Percentiles rank a stretch among this genome's conserved stretches.
phyloP scores from a whole-genome alignment of 225 moss, liverwort and hornwort genomes.

The Thuidium tamariscinum region DNA sequence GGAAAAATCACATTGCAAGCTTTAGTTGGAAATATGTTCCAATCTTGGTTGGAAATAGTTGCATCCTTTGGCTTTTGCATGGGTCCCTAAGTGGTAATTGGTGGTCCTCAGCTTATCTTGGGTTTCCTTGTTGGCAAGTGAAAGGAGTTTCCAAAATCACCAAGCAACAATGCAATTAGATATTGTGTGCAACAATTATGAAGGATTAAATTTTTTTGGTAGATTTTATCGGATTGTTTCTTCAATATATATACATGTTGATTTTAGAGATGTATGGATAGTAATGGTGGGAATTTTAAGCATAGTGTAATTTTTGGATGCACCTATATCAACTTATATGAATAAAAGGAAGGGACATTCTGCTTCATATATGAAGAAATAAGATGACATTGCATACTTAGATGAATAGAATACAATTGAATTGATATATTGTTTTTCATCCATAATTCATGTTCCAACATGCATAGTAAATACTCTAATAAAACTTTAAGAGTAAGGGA shows the following conservation, averaged over 20 bases:
- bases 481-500: neutral
- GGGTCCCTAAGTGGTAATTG: no score
- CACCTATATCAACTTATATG: neutral
- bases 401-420: neutral
- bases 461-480: rapidly evolving
- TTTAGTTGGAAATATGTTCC: no score
- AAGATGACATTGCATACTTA: neutral
- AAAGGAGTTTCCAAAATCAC: neutral
- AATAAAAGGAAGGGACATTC: neutral
- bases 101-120: neutral
- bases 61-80: no score
- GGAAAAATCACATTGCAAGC: no score
- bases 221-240: neutral
- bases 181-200: neutral
- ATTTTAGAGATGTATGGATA: rapidly evolving
- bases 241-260: rapidly evolving
- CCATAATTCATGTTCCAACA: no score
- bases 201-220: neutral
- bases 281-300: neutral
- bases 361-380: neutral
- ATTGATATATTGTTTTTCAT: neutral
- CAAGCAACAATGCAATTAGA: neutral
- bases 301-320: rapidly evolving
- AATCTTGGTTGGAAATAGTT: no score
- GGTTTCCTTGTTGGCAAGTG: neutral